Base-by-base conservation (phyloP, 1,139 yeast genomes). In the Meyerozyma sp. region DNA sequence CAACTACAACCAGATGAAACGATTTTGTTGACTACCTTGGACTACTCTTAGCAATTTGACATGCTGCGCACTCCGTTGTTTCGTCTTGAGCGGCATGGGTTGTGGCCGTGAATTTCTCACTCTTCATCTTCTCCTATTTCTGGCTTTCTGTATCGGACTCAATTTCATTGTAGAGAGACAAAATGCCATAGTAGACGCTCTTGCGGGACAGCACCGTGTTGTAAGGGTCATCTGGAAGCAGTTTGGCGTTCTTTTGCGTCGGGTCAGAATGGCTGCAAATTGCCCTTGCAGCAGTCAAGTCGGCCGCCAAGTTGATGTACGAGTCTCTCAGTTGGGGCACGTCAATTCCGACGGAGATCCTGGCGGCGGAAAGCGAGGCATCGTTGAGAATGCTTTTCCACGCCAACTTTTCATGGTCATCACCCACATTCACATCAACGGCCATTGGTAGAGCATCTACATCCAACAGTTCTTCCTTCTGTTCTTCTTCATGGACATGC, bases 341-440 rank as follows among this genome's bases (percentile, higher is more conserved):
- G 2, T 18, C 37, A 5, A 61, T 58, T 0, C 81, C 81, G 8
- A 75, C 73, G 1, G 81, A 76, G 6, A 73, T 57, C 42, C 75
- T 52, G 3, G 82, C 82, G 0, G 82, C 82, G 26, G 72, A 68
- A 44, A 76, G 59, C 1, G 82, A 75, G 2, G 71, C 64, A 35
- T 72, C 79, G 53, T 73, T 76, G 21, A 30, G 29, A n/a, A 27
- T n/a, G 13, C 29, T 27, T n/a, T 27, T 27, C 29, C 29, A 27
- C 13, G 29, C 29, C 13, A n/a, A 3, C 5, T 10, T 27, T 27
- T 27, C 29, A 10, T 11, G 29, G 6, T 27, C 29, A 5, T 11
- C 29, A 5, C 13, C 13, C 13, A 27, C 13, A 21, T 21, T 21
- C 23, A 21, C 23, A 21, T 21, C 5, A 21, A 21, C 29, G 2